Conservation (phyloP, 164 flowering plant species). For the Hamamelis virginiana region DNA sequence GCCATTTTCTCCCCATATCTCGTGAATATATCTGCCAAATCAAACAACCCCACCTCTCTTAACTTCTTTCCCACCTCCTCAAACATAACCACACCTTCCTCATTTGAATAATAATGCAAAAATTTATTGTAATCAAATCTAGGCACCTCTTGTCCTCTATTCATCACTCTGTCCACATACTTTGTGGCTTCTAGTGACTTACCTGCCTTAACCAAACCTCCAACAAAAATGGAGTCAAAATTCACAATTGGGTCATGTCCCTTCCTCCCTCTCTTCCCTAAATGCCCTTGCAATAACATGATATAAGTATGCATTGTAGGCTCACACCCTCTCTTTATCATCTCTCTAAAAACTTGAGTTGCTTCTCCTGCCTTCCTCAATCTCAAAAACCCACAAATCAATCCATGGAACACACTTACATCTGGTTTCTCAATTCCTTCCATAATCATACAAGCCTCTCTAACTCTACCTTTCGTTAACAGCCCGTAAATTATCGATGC, state of each 20-base stretch:
- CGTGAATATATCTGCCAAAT: slow-evolving; percentile 77
- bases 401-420: slow-evolving; percentile 60
- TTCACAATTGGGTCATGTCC: slow-evolving; percentile 69
- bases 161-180: slow-evolving; percentile 70
- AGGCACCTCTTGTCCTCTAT: slow-evolving; percentile 70
- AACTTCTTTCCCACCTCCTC: slow-evolving; percentile 68
- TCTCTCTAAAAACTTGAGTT: slow-evolving; percentile 82
- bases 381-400: slow-evolving; percentile 77
- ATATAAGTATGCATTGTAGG: slow-evolving; percentile 92
- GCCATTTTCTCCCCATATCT: slow-evolving; percentile 89
- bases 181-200: slow-evolving; percentile 74
- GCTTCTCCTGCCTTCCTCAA: slow-evolving; percentile 72
- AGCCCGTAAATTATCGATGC: slow-evolving; percentile 68
- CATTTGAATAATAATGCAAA: slow-evolving; percentile 72
- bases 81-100: slow-evolving; percentile 83
- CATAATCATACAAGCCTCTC: slow-evolving; percentile 53
- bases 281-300: slow-evolving; percentile 89
- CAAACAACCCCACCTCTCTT: slow-evolving; percentile 76
- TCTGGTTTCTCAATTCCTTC: slow-evolving; percentile 59
- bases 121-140: slow-evolving; percentile 87
- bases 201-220: slow-evolving; percentile 84
- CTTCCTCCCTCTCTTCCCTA: slow-evolving; percentile 88
- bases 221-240: slow-evolving; percentile 87
- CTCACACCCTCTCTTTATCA: slow-evolving; percentile 80
- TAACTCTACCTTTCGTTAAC: slow-evolving; percentile 45